Conservation (phyloP, 1,284 basidiomycete genomes). For the Ustilago bromivora region DNA sequence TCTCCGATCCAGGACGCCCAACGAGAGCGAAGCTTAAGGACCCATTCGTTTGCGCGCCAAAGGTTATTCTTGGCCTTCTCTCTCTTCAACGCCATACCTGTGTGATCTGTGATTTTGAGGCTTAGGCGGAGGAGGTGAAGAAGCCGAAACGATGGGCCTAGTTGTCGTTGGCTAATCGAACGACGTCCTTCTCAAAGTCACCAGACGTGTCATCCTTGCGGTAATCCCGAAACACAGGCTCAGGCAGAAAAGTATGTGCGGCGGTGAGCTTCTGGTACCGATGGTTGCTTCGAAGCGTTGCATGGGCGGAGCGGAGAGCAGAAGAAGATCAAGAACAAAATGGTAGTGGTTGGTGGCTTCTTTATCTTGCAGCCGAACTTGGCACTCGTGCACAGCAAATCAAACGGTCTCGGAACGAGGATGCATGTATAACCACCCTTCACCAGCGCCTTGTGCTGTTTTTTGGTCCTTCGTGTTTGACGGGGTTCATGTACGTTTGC, state of each 20-base stretch:
- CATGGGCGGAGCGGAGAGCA: background rate
- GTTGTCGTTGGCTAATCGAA: constrained; percentile 1
- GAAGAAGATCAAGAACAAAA: background rate
- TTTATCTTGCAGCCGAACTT: background rate
- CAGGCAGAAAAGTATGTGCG: background rate
- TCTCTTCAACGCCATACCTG: background rate
- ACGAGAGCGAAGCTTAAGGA: background rate
- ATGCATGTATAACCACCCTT: background rate
- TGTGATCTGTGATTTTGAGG: background rate
- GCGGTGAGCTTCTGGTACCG: background rate
- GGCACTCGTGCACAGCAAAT: background rate
- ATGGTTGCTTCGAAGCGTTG: background rate
- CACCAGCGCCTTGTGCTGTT: background rate
- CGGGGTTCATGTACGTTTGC: background rate
- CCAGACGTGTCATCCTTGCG: background rate
- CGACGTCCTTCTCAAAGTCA: background rate
- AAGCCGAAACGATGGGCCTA: background rate
- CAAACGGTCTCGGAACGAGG: background rate
- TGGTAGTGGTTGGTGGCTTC: background rate
- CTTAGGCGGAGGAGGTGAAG: background rate
- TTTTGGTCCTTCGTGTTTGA: no score
- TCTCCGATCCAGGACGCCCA: constrained; percentile 2
- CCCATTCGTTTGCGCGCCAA: background rate
- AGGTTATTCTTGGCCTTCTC: background rate
- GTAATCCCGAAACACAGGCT: background rate